Evolutionary conservation across 768 basidiomycete genomes (phyloP), one percentile per base, ranked within the genome.

Genomic region (Candolleomyces efflorescens): DNA sequence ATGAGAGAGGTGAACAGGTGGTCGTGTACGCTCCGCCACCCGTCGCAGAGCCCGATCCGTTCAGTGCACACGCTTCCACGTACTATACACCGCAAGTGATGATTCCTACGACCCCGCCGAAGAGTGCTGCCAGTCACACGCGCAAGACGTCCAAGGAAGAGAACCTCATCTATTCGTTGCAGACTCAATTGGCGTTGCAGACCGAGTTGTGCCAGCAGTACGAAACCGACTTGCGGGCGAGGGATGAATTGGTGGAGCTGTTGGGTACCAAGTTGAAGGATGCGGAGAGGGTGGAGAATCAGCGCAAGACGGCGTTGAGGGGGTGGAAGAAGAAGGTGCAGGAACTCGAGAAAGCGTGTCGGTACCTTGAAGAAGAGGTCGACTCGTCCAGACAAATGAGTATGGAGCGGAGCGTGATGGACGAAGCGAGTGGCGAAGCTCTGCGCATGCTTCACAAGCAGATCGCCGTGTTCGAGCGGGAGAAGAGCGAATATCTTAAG

Each of bases 351-450:
- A 80, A 76, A 60, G 75, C 82, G 59, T 85, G 86, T 53, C 78
- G 84, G 15, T 72, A 76, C 56, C 76, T 88, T 27, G 89, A 96
- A 74, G 93, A 95, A 67, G 90, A 95, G 67, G 89, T 95, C 26
- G 95, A 98, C 60, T 78, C 82, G 6, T 89, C 88, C 44, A 79
- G 93, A 41, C 85, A 90, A 63, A 90, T 91, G 65, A 90, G 87
- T 64, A 75, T 92, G 69, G 88, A 90, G 59, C 75, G 86, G 18
- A 90, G 92, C 60, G 73, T 95, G 41, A 94, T 96, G 79, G 89
- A 90, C 64, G 87, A 86, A 62, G 87, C 90, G 1, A 90, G 88
- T 58, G 81, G 87, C 2, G 85, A 86, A 69, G 92, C 87, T 27
- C 75, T 98, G 65, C 78, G 90, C 46, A 84, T 85, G 71, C 78